Conservation (phyloP, 169 alveolate genomes). For the Plasmodium falciparum region DNA sequence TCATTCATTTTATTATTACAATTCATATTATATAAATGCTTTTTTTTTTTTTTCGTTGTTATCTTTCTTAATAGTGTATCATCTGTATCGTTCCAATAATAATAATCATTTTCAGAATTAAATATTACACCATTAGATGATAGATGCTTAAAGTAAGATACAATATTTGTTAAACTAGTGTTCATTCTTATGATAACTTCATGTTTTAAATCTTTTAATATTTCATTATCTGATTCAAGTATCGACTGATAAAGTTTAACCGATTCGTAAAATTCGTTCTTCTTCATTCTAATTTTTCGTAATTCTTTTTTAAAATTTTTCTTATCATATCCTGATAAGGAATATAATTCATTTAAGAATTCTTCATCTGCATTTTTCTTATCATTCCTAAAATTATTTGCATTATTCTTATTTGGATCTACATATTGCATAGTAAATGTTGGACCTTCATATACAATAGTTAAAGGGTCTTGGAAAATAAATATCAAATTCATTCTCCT, state of each 20-base stretch:
- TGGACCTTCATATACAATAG: conserved; percentile 87
- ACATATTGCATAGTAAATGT: conserved; percentile 84
- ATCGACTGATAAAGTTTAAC: conserved; percentile 81
- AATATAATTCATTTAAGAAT: conserved; percentile 38
- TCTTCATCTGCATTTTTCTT: conserved; percentile 31
- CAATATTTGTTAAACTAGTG: conserved; percentile 36
- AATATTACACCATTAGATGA: conserved; percentile 9
- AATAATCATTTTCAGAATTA: background rate
- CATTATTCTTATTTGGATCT: conserved; percentile 65
- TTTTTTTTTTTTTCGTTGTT: no score
- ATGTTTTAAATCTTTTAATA: conserved; percentile 63
- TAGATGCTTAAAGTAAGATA: conserved; percentile 2
- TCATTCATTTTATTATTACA: no score
- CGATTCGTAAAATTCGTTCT: conserved; percentile 78
- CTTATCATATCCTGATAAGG: conserved; percentile 46
- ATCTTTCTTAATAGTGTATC: no score
- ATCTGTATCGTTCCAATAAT: background rate
- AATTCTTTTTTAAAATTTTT: conserved; percentile 37
- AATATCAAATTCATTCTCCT: conserved; percentile 91
- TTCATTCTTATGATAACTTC: conserved; percentile 72
- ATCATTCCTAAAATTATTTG: conserved; percentile 30
- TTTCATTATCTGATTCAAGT: conserved; percentile 74
- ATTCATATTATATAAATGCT: no score
- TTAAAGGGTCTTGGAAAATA: conserved; percentile 89
- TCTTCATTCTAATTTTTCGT: conserved; percentile 30